Conservation (phyloP, 2,329 filamentous ascomycete genomes). For the Xylariaceae sp. region DNA sequence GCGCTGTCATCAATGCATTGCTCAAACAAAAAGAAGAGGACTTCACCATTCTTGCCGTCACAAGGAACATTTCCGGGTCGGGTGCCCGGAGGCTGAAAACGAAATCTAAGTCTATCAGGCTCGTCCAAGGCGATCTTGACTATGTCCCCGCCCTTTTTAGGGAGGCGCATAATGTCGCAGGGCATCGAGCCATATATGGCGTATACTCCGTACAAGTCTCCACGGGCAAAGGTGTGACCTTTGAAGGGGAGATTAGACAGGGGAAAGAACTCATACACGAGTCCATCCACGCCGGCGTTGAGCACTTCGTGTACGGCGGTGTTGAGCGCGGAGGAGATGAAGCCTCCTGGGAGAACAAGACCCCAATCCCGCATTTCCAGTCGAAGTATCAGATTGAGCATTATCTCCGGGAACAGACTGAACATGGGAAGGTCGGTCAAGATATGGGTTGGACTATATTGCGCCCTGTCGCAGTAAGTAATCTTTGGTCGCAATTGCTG, state of each 20-base stretch:
- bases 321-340: slow-evolving; percentile 66
- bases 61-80: slow-evolving; percentile 57
- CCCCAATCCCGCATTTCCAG: slow-evolving; percentile 67
- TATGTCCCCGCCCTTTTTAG: slow-evolving; percentile 57
- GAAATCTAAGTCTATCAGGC: slow-evolving; percentile 49
- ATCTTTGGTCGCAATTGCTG: too few species aligned
- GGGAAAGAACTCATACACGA: slow-evolving; percentile 65
- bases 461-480: slow-evolving; percentile 56
- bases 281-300: slow-evolving; percentile 60
- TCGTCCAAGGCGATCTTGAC: slow-evolving; percentile 60
- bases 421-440: slow-evolving; percentile 42
- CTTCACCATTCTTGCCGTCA: slow-evolving; percentile 62
- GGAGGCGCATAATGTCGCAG: slow-evolving; percentile 31
- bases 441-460: slow-evolving; percentile 67
- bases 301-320: slow-evolving; percentile 68
- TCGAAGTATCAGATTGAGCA: slow-evolving; percentile 68
- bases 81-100: slow-evolving; percentile 55
- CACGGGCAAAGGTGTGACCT: slow-evolving; percentile 45
- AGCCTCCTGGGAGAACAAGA: slow-evolving; percentile 58
- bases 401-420: slow-evolving; percentile 58
- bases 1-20: slow-evolving; percentile 51
- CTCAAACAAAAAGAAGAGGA: slow-evolving; percentile 37
- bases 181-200: slow-evolving; percentile 56
- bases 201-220: slow-evolving; percentile 63
- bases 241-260: slow-evolving; percentile 52